Evolutionary conservation across 1,284 basidiomycete genomes (phyloP).

Genomic region (Amylostereum areolatum): DNA sequence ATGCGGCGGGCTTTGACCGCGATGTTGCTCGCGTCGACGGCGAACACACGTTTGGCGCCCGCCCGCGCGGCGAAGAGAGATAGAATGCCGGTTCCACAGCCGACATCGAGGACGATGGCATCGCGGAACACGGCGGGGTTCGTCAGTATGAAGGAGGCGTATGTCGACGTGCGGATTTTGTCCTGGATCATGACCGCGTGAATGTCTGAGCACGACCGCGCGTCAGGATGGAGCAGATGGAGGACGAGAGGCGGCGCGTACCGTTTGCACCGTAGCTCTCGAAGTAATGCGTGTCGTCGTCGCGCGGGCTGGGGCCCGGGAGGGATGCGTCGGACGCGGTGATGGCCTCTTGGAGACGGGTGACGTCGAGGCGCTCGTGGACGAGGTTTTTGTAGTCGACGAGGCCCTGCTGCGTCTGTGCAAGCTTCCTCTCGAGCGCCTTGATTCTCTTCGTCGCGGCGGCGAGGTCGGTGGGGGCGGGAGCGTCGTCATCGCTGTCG

Average conservation of each 20-base stretch:
- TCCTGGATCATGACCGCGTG: constrained; percentile 82
- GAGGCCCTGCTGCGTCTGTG: constrained; percentile 46
- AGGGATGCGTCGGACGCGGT: constrained; percentile 30
- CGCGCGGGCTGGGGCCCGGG: constrained; percentile 32
- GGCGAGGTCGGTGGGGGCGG: constrained; percentile 23
- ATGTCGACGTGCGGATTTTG: constrained; percentile 88
- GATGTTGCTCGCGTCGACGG: constrained; percentile 89
- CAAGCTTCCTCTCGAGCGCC: constrained; percentile 47
- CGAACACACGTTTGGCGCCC: constrained; percentile 90
- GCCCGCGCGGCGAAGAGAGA: constrained; percentile 90
- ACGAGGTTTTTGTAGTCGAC: constrained; percentile 55
- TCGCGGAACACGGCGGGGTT: constrained; percentile 82
- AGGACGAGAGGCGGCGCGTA: constrained; percentile 24
- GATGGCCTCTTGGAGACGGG: constrained; percentile 35
- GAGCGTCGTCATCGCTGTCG: constrained; percentile 48
- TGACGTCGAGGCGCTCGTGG: constrained; percentile 40
- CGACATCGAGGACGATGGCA: constrained; percentile 90
- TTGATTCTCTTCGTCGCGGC: constrained; percentile 40
- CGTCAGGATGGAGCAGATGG: neutral
- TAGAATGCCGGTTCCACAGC: constrained; percentile 91
- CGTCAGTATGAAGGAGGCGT: constrained; percentile 87
- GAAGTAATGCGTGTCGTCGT: constrained; percentile 95
- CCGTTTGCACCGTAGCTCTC: constrained; percentile 91
- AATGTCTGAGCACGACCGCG: constrained; percentile 45
- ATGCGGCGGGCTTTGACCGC: constrained; percentile 81